Percentiles rank a stretch among this genome's conserved stretches.
These are phyloP conservation scores for Thoreauomyces humboldtii DNA, from an alignment of 192 early-diverging fungal species.

Conservation along the genomic window DNA sequence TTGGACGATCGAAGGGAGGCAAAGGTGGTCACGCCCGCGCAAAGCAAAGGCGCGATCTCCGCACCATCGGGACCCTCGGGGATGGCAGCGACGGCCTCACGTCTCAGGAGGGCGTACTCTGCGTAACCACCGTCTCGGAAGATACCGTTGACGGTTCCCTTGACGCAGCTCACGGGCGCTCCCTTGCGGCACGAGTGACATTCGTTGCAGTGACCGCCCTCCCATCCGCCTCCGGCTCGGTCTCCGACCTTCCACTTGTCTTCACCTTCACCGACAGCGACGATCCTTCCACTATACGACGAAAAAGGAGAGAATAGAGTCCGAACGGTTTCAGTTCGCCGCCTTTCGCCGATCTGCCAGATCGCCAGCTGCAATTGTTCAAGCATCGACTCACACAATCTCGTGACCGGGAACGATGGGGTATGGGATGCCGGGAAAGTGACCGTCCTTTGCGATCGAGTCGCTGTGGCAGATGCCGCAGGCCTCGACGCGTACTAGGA, in stretches of 20 bases:
- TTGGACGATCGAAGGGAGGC: constrained; percentile 55
- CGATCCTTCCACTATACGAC: constrained; percentile 59
- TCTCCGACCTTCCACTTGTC: constrained; percentile 56
- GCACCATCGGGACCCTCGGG: constrained; percentile 55
- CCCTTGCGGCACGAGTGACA: constrained; percentile 53
- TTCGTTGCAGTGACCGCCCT: constrained; percentile 56
- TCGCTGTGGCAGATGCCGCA: constrained; percentile 45
- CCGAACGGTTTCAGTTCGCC: no score
- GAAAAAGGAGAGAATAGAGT: constrained; percentile 4
- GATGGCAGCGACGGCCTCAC: constrained; percentile 52
- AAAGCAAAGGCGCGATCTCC: constrained; percentile 74
- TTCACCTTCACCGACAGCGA: constrained; percentile 57
- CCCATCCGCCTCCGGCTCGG: constrained; percentile 65
- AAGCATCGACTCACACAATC: no score
- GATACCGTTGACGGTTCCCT: constrained; percentile 48
- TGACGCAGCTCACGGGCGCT: constrained; percentile 51
- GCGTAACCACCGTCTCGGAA: constrained; percentile 59
- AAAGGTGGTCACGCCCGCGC: constrained; percentile 79
- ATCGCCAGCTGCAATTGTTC: no score
- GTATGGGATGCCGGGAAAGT: constrained; percentile 26
- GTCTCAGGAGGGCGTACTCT: constrained; percentile 57
- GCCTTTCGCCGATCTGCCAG: no score
- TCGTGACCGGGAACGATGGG: constrained; percentile 68
- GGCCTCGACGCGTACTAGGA: constrained; percentile 16
- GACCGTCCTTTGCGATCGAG: constrained; percentile 11